Conservation (phyloP, 2,329 filamentous ascomycete genomes). For the Beauveria sp. region DNA sequence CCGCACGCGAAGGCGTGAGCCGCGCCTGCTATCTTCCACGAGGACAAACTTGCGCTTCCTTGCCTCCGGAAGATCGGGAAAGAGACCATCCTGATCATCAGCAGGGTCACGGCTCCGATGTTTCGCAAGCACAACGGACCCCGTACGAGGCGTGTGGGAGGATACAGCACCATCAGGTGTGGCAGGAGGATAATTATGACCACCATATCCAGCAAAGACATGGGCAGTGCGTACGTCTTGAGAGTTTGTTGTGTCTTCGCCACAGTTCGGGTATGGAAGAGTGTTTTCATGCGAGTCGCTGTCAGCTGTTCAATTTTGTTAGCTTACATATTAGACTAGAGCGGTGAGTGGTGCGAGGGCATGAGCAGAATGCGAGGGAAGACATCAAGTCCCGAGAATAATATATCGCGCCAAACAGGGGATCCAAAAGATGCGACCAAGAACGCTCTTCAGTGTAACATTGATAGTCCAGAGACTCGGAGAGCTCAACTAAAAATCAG, state of each 20-base stretch:
- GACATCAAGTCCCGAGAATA: neutral
- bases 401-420: neutral
- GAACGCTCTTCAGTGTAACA: slow-evolving; percentile 3
- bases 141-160: slow-evolving; percentile 38
- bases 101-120: slow-evolving; percentile 32
- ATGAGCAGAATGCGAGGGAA: neutral
- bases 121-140: slow-evolving; percentile 33
- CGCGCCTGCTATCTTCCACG: slow-evolving; percentile 80
- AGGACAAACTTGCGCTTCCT: slow-evolving; percentile 96
- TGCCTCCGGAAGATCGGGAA: slow-evolving; percentile 79
- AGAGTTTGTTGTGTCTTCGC: neutral
- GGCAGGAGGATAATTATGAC: slow-evolving; percentile 49
- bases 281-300: neutral
- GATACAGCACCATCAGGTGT: slow-evolving; percentile 54
- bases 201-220: slow-evolving; percentile 62
- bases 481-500: slow-evolving; percentile 9
- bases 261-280: neutral
- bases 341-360: neutral
- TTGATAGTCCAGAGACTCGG: slow-evolving; percentile 8
- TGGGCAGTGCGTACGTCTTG: slow-evolving; percentile 64
- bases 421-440: neutral
- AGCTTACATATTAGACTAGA: neutral
- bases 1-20: slow-evolving; percentile 75
- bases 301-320: neutral
- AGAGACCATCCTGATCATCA: slow-evolving; percentile 51